Percentiles rank a stretch among this genome's conserved stretches.
These are phyloP conservation scores for Aspergillus egyptiacus DNA, from an alignment of 495 filamentous ascomycete genomes.

Conservation along the genomic window DNA sequence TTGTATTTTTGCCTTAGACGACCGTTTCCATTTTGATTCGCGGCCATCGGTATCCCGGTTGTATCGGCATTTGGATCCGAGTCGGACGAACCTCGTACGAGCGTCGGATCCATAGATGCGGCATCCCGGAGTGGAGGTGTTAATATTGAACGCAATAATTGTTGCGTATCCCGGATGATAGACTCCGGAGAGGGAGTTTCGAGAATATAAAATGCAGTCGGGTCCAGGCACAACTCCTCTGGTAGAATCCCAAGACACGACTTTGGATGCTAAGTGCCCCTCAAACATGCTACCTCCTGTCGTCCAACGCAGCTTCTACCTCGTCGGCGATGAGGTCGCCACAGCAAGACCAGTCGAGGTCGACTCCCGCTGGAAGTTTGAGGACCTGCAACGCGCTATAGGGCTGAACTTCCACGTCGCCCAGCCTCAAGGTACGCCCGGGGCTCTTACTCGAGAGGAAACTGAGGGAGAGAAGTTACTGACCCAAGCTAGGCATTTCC, in stretches of 20 bases:
- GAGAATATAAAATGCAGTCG: too few species aligned
- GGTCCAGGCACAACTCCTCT: too few species aligned
- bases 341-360: constrained; percentile 17
- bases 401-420: constrained; percentile 19
- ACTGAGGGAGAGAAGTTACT: not conserved
- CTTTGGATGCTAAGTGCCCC: too few species aligned
- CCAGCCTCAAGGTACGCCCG: constrained; percentile 17
- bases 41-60: not conserved
- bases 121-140: too few species aligned
- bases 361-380: constrained; percentile 22
- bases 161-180: too few species aligned
- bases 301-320: constrained; percentile 19
- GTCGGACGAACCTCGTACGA: constrained; percentile 19
- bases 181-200: too few species aligned
- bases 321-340: constrained; percentile 21
- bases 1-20: not conserved
- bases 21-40: too few species aligned
- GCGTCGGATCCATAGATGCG: constrained; percentile 7
- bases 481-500: constrained; percentile 26
- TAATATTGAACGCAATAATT: too few species aligned
- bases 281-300: constrained; percentile 1
- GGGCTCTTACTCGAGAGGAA: too few species aligned
- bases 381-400: constrained; percentile 23
- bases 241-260: too few species aligned
- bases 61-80: too few species aligned